phyloP scores from a whole-genome alignment of 495 filamentous ascomycete species.

The Glutinoglossum americanum region DNA sequence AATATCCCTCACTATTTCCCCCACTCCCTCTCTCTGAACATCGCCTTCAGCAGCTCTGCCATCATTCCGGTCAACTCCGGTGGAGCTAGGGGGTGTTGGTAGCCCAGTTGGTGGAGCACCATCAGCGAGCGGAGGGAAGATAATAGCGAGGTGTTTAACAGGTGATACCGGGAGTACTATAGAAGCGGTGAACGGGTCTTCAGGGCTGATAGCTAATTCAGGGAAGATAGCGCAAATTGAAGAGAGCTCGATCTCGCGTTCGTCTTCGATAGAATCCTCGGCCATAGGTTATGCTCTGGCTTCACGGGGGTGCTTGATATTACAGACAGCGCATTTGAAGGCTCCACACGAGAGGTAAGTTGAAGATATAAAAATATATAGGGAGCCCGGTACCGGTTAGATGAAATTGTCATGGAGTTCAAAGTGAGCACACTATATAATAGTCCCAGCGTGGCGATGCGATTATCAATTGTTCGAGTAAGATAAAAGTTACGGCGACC shows the following conservation, averaged over 20 bases:
- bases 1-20: slow-evolving; percentile 17
- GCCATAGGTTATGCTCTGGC: neutral
- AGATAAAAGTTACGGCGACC: neutral
- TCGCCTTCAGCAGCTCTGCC: neutral
- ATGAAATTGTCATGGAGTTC: neutral
- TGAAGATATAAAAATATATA: neutral
- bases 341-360: neutral
- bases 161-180: slow-evolving; percentile 59
- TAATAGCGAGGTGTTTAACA: slow-evolving; percentile 39
- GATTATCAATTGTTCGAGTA: neutral
- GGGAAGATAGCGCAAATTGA: slow-evolving; percentile 80
- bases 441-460: neutral
- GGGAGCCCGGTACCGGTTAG: neutral
- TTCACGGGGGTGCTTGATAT: neutral
- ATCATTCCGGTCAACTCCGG: slow-evolving; percentile 9
- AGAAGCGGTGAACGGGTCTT: slow-evolving; percentile 38
- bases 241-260: slow-evolving; percentile 58
- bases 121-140: slow-evolving; percentile 37
- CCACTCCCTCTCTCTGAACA: neutral
- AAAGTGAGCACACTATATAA: neutral
- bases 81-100: slow-evolving; percentile 12
- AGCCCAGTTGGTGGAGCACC: slow-evolving; percentile 22
- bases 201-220: slow-evolving; percentile 43
- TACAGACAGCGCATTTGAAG: neutral
- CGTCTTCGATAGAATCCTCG: slow-evolving; percentile 30